Base-by-base conservation (phyloP, 164 flowering plant species). In the Protea cynaroides region DNA sequence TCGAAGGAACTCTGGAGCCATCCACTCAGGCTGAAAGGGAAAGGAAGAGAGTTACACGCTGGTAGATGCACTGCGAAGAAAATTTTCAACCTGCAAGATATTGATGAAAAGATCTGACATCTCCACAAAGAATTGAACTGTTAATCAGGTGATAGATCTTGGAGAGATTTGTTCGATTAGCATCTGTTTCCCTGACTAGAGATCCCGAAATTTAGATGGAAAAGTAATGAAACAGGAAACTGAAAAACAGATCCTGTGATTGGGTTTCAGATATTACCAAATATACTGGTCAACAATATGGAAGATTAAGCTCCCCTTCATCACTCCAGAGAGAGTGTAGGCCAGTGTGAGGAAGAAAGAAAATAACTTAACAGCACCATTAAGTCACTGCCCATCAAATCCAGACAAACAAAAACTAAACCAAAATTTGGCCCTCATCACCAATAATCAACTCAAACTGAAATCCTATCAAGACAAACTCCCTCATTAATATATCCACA, bases 1-100 rank as follows among this genome's bases (percentile, higher is more conserved):
- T 25, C 97, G 96, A 59, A 91, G 96, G 64, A 94, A 90, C 65
- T 93, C 98, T 58, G 98, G 98, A 72, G 97, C 98, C 98, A 93
- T 93, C 98, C 98, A 93, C 80, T 93, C 98, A 17, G 98, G 98
- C 98, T 93, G 88, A 75, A 81, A 78, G 50, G 59, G 70, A 71
- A 80, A 75, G 55, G 53, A 74, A 74, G 36, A 75, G 65, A 72
- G 71, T 80, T 75, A 76, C 72, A 63, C 65, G 74, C 50, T 64
- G 70, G 68, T 64, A 64, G 73, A 71, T 65, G 71, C 62, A 64
- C 58, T 55, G 72, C 37, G 40, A 61, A 75, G 65, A 56, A 74
- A 58, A 72, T 18, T 53, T 46, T 68, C 65, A 69, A 76, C 72
- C 75, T 75, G 77, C 79, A 73, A 74, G 9, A 71, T 61, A 56